These are phyloP conservation scores for Fragosphaeria purpurea DNA, from an alignment of 2,329 filamentous ascomycete species.

Conservation along the genomic window DNA sequence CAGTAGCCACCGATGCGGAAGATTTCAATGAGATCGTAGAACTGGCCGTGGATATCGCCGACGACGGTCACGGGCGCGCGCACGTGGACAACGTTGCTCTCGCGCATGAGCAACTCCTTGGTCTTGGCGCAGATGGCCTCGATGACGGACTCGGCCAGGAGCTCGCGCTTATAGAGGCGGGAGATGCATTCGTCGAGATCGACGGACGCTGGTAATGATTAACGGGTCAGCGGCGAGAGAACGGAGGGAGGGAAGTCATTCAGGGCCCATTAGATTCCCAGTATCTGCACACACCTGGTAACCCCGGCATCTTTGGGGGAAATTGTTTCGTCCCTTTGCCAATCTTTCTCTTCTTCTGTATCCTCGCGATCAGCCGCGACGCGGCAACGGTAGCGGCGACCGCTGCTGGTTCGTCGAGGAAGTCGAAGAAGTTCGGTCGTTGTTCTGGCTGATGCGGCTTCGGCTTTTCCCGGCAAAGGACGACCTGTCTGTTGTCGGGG, in stretches of 20 bases:
- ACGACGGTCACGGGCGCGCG: conserved; percentile 92
- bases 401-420: not conserved
- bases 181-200: conserved; percentile 98
- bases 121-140: conserved; percentile 99
- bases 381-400: not conserved
- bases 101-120: conserved; percentile 97
- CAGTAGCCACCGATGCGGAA: conserved; percentile 97
- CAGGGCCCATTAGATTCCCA: not conserved
- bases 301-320: conserved; percentile 21
- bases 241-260: not conserved
- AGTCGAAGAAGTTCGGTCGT: not conserved
- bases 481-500: conserved; percentile 18
- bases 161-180: conserved; percentile 91
- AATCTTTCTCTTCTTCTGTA: not conserved
- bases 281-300: conserved; percentile 19
- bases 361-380: not conserved
- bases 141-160: conserved; percentile 90
- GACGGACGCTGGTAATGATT: conserved; percentile 60
- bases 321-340: not conserved
- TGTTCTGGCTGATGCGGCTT: conserved; percentile 4
- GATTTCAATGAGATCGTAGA: conserved; percentile 98
- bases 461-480: conserved; percentile 16
- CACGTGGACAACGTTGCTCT: conserved; percentile 99
- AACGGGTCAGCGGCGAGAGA: not conserved
- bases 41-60: conserved; percentile 96